These are phyloP conservation scores for Chlorella sorokiniana DNA, from an alignment of 139 green algal genomes.

Conservation along the genomic window DNA sequence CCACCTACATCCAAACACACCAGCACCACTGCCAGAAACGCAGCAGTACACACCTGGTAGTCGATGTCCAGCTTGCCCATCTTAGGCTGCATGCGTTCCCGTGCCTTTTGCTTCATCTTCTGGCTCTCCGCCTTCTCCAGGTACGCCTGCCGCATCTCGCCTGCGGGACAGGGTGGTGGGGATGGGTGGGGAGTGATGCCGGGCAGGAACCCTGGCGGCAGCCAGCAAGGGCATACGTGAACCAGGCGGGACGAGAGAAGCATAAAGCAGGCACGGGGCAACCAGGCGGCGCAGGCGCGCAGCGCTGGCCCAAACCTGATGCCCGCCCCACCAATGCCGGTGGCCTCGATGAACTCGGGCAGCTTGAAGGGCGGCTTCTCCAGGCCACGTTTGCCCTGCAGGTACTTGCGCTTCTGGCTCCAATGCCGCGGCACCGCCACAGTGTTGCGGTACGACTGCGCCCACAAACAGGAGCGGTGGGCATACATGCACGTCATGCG, in stretches of 20 bases:
- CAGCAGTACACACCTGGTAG: constrained; percentile 75
- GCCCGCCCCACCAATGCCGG: constrained; percentile 81
- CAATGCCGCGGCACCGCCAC: constrained; percentile 95
- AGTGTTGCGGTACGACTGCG: constrained; percentile 84
- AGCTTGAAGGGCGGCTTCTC: constrained; percentile 99
- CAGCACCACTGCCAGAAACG: no score
- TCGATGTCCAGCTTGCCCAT: constrained; percentile 98
- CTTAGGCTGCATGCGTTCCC: constrained; percentile 85
- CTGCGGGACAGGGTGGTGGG: constrained; percentile 11
- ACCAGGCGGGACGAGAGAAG: no score
- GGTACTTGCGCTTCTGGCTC: constrained; percentile 94
- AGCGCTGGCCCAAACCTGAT: no score
- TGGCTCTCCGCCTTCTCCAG: constrained; percentile 83
- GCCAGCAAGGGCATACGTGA: no score
- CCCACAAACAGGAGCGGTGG: no score
- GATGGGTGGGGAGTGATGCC: no score
- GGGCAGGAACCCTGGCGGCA: background rate
- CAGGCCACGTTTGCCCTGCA: constrained; percentile 97
- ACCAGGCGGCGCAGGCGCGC: no score
- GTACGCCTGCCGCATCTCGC: constrained; percentile 93
- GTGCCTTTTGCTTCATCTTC: constrained; percentile 83
- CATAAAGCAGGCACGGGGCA: no score
- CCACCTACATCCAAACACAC: background rate
- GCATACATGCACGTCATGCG: no score
- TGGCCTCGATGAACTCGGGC: constrained; percentile 96